Percentiles rank a stretch among this genome's conserved stretches.
phyloP scores from a whole-genome alignment of 2,329 filamentous ascomycete genomes.

The Colletotrichum sp. region DNA sequence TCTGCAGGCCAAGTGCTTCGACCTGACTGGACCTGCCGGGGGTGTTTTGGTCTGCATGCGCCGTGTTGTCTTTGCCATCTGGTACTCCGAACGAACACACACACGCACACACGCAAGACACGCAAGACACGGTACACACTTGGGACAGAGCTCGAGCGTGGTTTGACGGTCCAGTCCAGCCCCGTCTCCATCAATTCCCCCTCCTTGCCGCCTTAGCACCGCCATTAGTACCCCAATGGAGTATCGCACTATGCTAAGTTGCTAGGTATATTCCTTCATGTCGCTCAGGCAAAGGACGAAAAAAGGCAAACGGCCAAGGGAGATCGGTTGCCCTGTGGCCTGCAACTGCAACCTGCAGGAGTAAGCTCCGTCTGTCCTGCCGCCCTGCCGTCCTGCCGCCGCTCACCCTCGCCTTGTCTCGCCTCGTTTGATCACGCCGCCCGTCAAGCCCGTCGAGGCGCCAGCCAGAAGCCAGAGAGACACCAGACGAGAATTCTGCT shows the following conservation, averaged over 20 bases:
- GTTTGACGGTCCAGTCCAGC: neutral
- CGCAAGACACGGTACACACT: neutral
- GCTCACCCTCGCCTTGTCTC: neutral
- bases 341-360: constrained; percentile 1
- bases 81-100: neutral
- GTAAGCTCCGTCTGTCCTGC: neutral
- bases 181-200: neutral
- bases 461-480: neutral
- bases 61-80: neutral
- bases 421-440: neutral
- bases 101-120: neutral
- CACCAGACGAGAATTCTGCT: neutral
- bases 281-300: neutral
- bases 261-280: neutral
- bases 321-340: neutral
- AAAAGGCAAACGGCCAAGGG: neutral
- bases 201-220: neutral
- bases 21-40: neutral
- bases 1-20: constrained; percentile 12
- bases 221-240: neutral
- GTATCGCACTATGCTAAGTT: neutral
- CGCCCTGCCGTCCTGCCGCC: neutral
- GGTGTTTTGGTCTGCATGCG: neutral
- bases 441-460: neutral
- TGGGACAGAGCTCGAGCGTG: neutral